Evolutionary conservation across 441 rosid genomes (phyloP), one percentile per base, ranked within the genome.

Genomic region (Gossypium schwendimanii): DNA sequence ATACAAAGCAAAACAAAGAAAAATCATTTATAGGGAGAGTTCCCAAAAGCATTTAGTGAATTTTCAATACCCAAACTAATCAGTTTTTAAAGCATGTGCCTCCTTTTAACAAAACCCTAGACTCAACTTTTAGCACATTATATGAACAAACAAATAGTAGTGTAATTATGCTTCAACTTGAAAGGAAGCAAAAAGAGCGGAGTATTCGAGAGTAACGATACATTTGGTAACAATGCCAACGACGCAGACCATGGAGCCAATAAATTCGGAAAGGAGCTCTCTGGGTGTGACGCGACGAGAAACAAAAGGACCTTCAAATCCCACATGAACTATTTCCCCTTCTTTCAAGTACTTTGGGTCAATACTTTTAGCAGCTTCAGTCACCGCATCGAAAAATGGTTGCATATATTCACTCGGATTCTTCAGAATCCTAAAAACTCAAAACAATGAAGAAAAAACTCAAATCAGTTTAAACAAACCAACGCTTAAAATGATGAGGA

Each of bases 161-260:
- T 26, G 15, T n/a, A 67, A 26, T 24, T 66, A 3, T 47, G 15
- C 7, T 7, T 49, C 20, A 67, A 67, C 7, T 49, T n/a, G 9
- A 10, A 67, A 49, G 3, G 9, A 47, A 21, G n/a, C 20, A 57
- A 11, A 57, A 57, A 11, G 2, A 23, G 61, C n/a, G 28, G 31
- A 2, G 31, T 12, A 20, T 20, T 49, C 54, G 33, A 28, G 23
- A 15, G n/a, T 58, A 57, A 59, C 41, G n/a, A 39, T 89, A 92
- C 99, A 95, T 87, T 95, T 95, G 17, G 99, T 95, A 76, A 95
- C 85, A 71, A 95, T 95, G 78, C 99, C 99, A 69, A 90, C 97
- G 14, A 93, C 95, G 72, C 97, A 88, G 75, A 95, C 96, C 97
- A 95, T 82, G 60, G 99, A 93, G 70, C 99, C 99, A 68, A 95